phyloP scores from a whole-genome alignment of 805 yeast genomes.

The Candida namnaoensis region DNA sequence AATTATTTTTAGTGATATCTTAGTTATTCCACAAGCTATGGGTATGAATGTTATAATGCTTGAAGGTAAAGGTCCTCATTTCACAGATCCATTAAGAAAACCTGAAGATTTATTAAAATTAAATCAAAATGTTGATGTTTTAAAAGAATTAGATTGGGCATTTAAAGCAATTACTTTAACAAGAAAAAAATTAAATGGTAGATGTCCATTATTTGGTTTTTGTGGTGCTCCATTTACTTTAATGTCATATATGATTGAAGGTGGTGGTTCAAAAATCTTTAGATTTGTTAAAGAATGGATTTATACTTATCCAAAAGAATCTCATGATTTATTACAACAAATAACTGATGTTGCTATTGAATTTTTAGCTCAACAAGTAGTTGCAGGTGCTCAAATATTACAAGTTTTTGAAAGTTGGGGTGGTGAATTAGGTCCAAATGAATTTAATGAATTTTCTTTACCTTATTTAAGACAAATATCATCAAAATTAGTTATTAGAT shows the following conservation, averaged over 20 bases:
- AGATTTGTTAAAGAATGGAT: constrained; percentile 91
- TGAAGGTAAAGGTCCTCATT: constrained; percentile 91
- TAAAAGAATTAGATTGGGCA: constrained; percentile 85
- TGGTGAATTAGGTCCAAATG: constrained; percentile 88
- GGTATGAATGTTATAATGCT: constrained; percentile 92
- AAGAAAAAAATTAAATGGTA: constrained; percentile 75
- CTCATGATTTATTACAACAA: constrained; percentile 64
- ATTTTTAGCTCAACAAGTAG: constrained; percentile 87
- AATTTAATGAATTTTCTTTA: constrained; percentile 79
- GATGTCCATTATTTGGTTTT: constrained; percentile 92
- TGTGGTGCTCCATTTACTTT: constrained; percentile 98
- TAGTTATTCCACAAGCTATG: constrained; percentile 97
- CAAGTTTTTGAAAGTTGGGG: constrained; percentile 99
- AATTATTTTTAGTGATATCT: constrained; percentile 88
- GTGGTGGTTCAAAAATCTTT: constrained; percentile 90
- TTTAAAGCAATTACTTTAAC: constrained; percentile 88
- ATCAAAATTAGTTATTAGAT: constrained; percentile 54
- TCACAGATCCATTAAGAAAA: constrained; percentile 76
- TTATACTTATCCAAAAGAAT: constrained; percentile 64
- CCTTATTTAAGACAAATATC: constrained; percentile 82
- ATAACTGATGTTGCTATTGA: constrained; percentile 86
- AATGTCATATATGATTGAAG: constrained; percentile 95
- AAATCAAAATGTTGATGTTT: constrained; percentile 58
- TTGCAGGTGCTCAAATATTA: constrained; percentile 96
- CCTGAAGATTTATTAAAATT: constrained; percentile 59